Evolutionary conservation across 1,284 basidiomycete genomes (phyloP), one percentile per base, ranked within the genome.

Genomic region (Moesziomyces aphidis): DNA sequence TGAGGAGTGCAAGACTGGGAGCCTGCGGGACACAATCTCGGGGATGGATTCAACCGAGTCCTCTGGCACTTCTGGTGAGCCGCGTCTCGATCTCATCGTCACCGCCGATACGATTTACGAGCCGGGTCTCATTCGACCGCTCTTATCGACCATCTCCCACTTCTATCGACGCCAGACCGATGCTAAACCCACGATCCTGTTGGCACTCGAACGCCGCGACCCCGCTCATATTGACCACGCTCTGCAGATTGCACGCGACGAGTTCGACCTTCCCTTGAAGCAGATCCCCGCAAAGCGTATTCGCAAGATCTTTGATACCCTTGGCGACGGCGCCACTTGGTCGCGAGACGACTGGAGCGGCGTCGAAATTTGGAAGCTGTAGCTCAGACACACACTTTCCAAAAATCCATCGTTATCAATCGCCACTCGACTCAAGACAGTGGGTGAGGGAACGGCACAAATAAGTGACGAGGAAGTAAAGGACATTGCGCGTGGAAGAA

Each of bases 101-200:
- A 91, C 93, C 19, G 90, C 93, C 60, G 94, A 97, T 85, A 95
- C 94, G 0, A 86, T 95, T 56, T 96, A 95, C 84, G 85, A 88
- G 31, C 82, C 88, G 1, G 86, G 88, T 9, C 90, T 95, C 53
- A 85, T 91, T 31, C 81, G 87, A 19, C 92, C 92, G 0, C 89
- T 96, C 50, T 88, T 94, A 48, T 88, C 88, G 47, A 89, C 91
- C n/a, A 84, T 93, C 7, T 87, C 43, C 88, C 88, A 79, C 80
- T 82, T 34, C 68, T 85, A 57, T 87, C 87, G 26, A 15, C 50
- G 57, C n/a, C 61, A 61, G 43, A 13, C 1, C 6, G 36, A 34
- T 5, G 6, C 91, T 55, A 77, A 59, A 9, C 95, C 48, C 76
- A 87, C 44, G 85, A 87, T 48, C 90, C 90, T 13, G 67, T 52